These are phyloP conservation scores for Aspergillus avenaceus DNA, from an alignment of 495 filamentous ascomycete genomes.

Conservation along the genomic window DNA sequence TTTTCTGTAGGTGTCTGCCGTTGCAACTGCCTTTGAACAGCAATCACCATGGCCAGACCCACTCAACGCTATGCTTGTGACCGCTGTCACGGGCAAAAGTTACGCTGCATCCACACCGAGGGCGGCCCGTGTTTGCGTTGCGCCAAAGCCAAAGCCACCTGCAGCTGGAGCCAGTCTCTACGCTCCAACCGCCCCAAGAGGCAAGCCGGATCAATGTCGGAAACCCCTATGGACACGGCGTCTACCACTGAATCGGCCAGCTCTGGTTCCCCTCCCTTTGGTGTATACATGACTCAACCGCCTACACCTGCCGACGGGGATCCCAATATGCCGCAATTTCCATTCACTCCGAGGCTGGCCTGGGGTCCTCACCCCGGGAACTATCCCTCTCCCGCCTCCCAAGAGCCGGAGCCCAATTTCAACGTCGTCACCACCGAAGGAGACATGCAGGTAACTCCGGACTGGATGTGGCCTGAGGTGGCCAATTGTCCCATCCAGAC, in stretches of 20 bases:
- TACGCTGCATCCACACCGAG: conserved; percentile 14
- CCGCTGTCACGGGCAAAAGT: conserved; percentile 18
- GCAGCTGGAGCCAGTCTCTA: conserved; percentile 5
- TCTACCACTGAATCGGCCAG: background rate
- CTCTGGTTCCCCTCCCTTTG: background rate
- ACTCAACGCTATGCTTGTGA: conserved; percentile 16
- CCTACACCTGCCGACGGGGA: conserved; percentile 1
- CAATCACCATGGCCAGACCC: conserved; percentile 5
- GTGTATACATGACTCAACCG: conserved; percentile 1
- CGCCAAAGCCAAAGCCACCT: conserved; percentile 7
- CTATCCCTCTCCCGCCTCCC: background rate
- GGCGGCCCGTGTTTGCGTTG: conserved; percentile 5
- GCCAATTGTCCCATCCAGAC: background rate
- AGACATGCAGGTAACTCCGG: background rate
- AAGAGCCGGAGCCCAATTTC: background rate
- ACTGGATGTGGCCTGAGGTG: conserved; percentile 2
- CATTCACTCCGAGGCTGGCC: background rate
- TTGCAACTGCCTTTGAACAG: too few species aligned
- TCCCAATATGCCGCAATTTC: conserved; percentile 2
- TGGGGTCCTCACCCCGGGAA: background rate
- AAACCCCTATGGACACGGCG: background rate
- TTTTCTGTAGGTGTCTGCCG: too few species aligned
- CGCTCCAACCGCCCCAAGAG: background rate
- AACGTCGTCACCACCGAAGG: background rate
- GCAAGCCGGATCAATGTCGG: background rate